Evolutionary conservation across 1,284 basidiomycete genomes (phyloP), one percentile per base, ranked within the genome.

Genomic region (Waitea zeae): DNA sequence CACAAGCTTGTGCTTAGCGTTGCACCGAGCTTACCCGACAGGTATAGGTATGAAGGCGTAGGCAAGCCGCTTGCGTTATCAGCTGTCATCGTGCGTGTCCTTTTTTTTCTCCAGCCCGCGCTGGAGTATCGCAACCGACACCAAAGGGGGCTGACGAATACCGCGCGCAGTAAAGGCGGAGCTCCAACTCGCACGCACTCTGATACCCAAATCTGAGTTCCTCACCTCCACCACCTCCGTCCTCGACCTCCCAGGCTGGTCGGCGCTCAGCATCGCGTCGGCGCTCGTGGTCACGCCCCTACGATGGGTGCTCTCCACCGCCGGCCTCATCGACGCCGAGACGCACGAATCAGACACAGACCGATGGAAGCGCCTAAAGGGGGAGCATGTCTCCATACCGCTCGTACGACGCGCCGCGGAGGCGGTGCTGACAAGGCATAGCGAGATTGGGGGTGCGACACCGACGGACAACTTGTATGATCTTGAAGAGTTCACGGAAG

Each of bases 231-330:
- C 61, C 13, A 55, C 64, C 28, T 79, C 82, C 0, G 64, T 89
- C 38, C 37, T 56, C 74, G 0, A 68, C 74, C 3, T 81, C 68
- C 57, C 52, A 84, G 6, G 73, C 79, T 2, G 65, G 60, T 30
- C n/a, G n/a, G n/a, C n/a, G n/a, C n/a, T n/a, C n/a, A 69, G 76
- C 11, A 61, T 88, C 32, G 77, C 70, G 0, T 67, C 76, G 3
- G 75, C 70, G 36, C 58, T 87, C 9, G 61, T 89, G 3, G 82
- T 73, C 12, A 75, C 71, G 46, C 84, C 87, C 1, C 57, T 90
- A 1, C 88, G 80, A 76, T 90, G 84, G 83, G 76, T 76, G 2
- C 62, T 90, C 22, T 70, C 79, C 35, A n/a, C n/a, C n/a, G n/a
- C n/a, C n/a, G n/a, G n/a, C n/a, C n/a, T n/a, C n/a, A n/a, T n/a